A percentile compares a stretch with the other conserved stretches of the same genome.
Conservation (phyloP, 176 grass and related monocot species). For the Oryza meridionalis region DNA sequence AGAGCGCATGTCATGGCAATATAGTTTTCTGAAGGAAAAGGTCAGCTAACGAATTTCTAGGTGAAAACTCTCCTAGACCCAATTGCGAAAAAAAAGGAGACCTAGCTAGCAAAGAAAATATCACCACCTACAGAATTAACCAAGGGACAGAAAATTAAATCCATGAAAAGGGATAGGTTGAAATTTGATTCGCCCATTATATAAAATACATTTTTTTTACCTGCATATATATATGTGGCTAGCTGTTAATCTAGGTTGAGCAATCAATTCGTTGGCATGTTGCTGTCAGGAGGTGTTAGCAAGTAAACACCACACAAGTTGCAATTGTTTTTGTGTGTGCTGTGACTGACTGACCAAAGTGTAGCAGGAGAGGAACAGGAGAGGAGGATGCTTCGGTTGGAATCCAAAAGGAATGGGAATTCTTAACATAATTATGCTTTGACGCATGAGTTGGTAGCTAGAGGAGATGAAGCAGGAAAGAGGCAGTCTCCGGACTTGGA, state of each 20-base stretch:
- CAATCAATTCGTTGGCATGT: constrained; percentile 39
- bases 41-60: neutral
- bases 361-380: neutral
- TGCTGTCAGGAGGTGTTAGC: constrained; percentile 37
- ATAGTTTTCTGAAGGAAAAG: neutral
- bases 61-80: neutral
- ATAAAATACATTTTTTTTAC: neutral
- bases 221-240: neutral
- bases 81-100: neutral
- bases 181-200: neutral
- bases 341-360: neutral
- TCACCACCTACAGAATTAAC: neutral
- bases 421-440: neutral
- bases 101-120: neutral
- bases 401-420: neutral
- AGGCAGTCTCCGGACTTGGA: neutral
- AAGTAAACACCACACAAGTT: neutral
- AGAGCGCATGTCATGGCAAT: neutral
- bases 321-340: neutral
- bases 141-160: neutral
- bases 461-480: neutral
- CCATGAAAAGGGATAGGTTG: neutral
- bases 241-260: neutral
- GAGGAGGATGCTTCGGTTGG: constrained; percentile 44
- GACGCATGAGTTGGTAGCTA: neutral